Base-by-base conservation (phyloP, 2,329 filamentous ascomycete genomes). In the Thyridium curvatum region DNA sequence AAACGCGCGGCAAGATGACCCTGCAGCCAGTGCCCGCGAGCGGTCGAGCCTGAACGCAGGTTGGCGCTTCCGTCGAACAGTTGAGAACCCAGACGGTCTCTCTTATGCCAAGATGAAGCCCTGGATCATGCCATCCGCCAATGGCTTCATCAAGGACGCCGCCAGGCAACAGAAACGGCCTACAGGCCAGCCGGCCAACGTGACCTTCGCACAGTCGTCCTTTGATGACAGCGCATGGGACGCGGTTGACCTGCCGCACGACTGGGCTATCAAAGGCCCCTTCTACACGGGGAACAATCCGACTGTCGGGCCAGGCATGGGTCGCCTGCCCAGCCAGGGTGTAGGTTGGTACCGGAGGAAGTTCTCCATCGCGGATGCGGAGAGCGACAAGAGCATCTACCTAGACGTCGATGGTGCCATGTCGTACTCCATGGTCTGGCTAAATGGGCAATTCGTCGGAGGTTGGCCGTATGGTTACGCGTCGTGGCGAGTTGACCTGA, bases 381-480 rank as follows among this genome's bases (percentile, higher is more conserved):
- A 49, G n/a, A 26, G 21, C 21, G 54, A 53, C 4, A 67, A 64
- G 39, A 50, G 54, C 0, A 46, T 70, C 10, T 72, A 60, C 38
- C 49, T 73, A 4, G 69, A 73, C 17, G 46, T 73, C n/a, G 69
- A 72, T 36, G 69, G 70, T 3, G 69, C 69, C 35, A 71, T 71
- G 67, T 64, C 68, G 3, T 71, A 72, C 42, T 56, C 69, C 1
- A 62, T 62, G 17, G 66, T 72, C 4, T 74, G 68, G 68, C 50
- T 73, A 8, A 73, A 74, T 35, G 69, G 65, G 3, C 47, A 64
- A 12, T 49, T 73, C 3, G 64, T 71, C 8, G 69, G 70, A 10
- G 70, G 69, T 2, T 72, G 69, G 70, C 69, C 69, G 2, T 72
- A 65, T 38, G 62, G 62, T 1, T 73, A 72, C 47, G 65, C 65